These are phyloP conservation scores for Dicorynia guianensis DNA, from an alignment of 306 rosid species.

Conservation along the genomic window DNA sequence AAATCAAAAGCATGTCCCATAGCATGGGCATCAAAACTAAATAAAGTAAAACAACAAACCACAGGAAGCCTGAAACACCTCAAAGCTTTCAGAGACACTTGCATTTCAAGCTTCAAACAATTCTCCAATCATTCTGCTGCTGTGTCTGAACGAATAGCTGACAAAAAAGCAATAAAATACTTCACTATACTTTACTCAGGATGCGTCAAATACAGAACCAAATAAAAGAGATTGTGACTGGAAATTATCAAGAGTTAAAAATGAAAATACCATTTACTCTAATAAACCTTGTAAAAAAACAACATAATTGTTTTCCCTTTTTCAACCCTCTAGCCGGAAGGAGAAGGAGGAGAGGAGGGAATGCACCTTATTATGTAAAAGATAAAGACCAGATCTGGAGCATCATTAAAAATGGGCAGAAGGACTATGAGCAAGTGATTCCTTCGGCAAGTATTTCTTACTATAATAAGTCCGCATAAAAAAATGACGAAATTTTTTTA, in stretches of 20 bases:
- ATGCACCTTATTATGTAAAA: no score
- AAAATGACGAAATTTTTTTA: no score
- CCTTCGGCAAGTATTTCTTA: no score
- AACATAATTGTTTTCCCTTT: no score
- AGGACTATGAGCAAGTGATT: no score
- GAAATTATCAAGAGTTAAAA: neutral
- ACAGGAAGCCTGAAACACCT: constrained; percentile 25
- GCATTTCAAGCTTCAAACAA: neutral
- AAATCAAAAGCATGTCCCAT: constrained; percentile 27
- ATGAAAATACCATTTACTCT: no score
- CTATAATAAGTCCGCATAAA: no score
- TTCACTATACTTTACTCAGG: neutral
- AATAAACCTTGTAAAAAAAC: no score
- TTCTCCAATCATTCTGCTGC: neutral
- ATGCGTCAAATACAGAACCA: neutral
- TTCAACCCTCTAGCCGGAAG: no score
- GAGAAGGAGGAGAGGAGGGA: no score
- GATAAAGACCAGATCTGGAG: no score
- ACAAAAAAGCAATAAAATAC: neutral
- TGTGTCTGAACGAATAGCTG: neutral
- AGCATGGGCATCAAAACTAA: constrained; percentile 33
- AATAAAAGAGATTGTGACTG: neutral
- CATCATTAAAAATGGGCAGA: no score
- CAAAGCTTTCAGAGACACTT: neutral
- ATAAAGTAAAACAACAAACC: constrained; percentile 20